Percentiles rank a stretch among this genome's conserved stretches.
phyloP scores from a whole-genome alignment of 331 rosid species.

The Phaseolus coccineus region DNA sequence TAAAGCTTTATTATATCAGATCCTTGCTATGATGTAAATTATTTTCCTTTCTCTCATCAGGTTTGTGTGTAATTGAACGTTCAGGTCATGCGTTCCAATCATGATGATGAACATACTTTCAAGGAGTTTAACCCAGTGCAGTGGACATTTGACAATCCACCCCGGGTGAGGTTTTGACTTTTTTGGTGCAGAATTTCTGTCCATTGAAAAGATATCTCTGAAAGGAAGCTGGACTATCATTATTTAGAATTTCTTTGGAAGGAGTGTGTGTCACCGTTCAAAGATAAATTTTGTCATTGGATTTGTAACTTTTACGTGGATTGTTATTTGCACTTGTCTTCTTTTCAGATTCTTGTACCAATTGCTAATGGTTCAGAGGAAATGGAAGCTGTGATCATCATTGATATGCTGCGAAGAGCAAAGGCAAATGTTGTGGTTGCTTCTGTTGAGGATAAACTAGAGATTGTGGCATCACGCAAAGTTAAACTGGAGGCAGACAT shows the following conservation, averaged over 20 bases:
- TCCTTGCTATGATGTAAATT: slow-evolving; percentile 10
- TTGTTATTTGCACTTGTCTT: slow-evolving; percentile 37
- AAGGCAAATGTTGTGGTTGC: slow-evolving; percentile 91
- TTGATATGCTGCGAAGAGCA: slow-evolving; percentile 81
- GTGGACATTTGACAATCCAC: slow-evolving; percentile 74
- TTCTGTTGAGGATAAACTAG: slow-evolving; percentile 75
- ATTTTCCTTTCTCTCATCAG: slow-evolving; percentile 9
- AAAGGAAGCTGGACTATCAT: slow-evolving; percentile 9
- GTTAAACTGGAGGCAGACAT: slow-evolving; percentile 89
- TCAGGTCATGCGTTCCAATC: slow-evolving; percentile 85
- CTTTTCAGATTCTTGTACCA: slow-evolving; percentile 86
- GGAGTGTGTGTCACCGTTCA: not conserved
- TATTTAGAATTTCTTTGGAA: slow-evolving; percentile 2
- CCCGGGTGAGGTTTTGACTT: slow-evolving; percentile 62
- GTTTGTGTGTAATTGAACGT: slow-evolving; percentile 21
- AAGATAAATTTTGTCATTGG: slow-evolving; percentile 1
- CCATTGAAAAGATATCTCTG: slow-evolving; percentile 11
- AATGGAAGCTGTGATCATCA: slow-evolving; percentile 88
- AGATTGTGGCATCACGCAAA: slow-evolving; percentile 74
- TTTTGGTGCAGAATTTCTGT: slow-evolving; percentile 16
- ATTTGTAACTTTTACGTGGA: slow-evolving; percentile 7
- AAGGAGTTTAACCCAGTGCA: slow-evolving; percentile 73
- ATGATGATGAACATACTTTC: slow-evolving; percentile 66
- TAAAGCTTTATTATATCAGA: slow-evolving; percentile 18
- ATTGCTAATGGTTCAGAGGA: slow-evolving; percentile 91